These are phyloP conservation scores for Dioszegia hungarica DNA, from an alignment of 768 basidiomycete genomes.

Conservation along the genomic window DNA sequence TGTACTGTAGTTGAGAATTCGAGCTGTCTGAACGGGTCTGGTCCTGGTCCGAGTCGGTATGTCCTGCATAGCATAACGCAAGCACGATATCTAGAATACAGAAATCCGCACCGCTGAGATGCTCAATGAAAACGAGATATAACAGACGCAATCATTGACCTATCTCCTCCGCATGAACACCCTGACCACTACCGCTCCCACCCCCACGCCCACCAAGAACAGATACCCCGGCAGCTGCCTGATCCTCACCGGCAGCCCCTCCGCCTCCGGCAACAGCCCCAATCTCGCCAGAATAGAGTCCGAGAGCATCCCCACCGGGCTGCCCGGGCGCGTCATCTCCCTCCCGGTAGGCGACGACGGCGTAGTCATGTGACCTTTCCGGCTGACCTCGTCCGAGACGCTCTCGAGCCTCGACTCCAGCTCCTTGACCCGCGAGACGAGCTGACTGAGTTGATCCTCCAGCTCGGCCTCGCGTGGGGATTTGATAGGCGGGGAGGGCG, in stretches of 20 bases:
- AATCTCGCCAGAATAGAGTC: slow-evolving; percentile 13
- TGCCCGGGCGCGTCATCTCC: slow-evolving; percentile 7
- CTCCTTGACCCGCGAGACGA: slow-evolving; percentile 25
- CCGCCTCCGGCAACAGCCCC: slow-evolving; percentile 12
- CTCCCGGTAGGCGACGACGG: not conserved
- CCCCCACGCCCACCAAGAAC: slow-evolving; percentile 43
- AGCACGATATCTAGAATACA: no score
- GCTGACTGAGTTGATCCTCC: slow-evolving; percentile 15
- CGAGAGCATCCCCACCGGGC: slow-evolving; percentile 11
- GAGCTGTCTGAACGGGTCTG: no score
- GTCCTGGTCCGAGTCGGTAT: no score
- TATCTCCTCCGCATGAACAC: slow-evolving; percentile 24
- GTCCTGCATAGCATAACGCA: no score
- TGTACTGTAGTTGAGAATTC: no score
- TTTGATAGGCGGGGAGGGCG: not conserved
- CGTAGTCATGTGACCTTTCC: not conserved
- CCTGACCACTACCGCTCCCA: slow-evolving; percentile 36
- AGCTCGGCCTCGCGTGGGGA: slow-evolving; percentile 15
- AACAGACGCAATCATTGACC: no score
- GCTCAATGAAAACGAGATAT: no score
- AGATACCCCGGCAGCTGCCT: slow-evolving; percentile 37
- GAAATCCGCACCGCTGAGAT: no score
- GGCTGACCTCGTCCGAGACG: slow-evolving; percentile 1
- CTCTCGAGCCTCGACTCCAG: slow-evolving; percentile 13
- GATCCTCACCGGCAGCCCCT: slow-evolving; percentile 28